phyloP scores from a whole-genome alignment of 1,284 basidiomycete genomes.

The Coniferiporia sulphurascens region DNA sequence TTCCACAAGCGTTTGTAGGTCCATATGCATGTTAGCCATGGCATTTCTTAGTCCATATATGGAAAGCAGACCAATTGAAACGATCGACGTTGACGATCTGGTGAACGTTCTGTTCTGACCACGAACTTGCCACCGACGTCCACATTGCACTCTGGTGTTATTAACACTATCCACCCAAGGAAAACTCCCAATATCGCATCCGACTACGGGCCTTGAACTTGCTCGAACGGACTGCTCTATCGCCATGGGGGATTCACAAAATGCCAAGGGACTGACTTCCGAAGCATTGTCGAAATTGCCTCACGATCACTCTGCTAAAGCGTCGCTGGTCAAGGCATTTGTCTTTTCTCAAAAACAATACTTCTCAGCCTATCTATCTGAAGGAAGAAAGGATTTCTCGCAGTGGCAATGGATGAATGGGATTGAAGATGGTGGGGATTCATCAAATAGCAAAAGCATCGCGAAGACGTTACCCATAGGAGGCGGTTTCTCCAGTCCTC shows the following conservation, averaged over 20 bases:
- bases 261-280: not conserved
- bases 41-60: too few species aligned
- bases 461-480: not conserved
- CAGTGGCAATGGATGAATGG: constrained; percentile 2
- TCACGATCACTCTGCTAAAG: not conserved
- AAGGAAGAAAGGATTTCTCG: constrained; percentile 14
- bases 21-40: too few species aligned
- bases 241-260: not conserved
- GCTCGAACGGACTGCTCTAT: not conserved
- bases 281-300: not conserved
- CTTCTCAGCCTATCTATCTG: constrained; percentile 13
- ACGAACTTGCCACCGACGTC: too few species aligned
- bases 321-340: constrained; percentile 16
- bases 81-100: not conserved
- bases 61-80: too few species aligned
- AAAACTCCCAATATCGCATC: too few species aligned
- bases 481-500: constrained; percentile 20
- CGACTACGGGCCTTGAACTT: too few species aligned
- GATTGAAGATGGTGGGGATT: not conserved
- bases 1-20: too few species aligned
- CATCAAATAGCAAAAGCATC: not conserved
- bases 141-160: too few species aligned
- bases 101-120: too few species aligned
- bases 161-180: too few species aligned
- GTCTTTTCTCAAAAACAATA: constrained; percentile 18